A percentile compares a stretch with the other conserved stretches of the same genome.
These are phyloP conservation scores for Mycena crocata DNA, from an alignment of 768 basidiomycete genomes.

Conservation along the genomic window DNA sequence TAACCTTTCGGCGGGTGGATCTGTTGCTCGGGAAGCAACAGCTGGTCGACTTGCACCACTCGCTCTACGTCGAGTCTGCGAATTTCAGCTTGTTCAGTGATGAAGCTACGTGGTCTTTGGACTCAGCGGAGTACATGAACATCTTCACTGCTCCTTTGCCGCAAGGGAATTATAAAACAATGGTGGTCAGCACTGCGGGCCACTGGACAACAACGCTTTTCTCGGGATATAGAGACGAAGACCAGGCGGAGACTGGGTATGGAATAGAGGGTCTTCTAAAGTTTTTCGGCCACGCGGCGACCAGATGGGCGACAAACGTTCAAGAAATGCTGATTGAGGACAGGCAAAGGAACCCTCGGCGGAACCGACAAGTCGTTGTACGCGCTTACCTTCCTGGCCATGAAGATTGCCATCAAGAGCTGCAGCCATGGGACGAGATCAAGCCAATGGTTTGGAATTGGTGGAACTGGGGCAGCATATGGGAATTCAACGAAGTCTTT, in stretches of 20 bases:
- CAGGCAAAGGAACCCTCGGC: conserved; percentile 31
- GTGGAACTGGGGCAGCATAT: conserved; percentile 77
- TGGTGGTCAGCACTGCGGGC: conserved; percentile 73
- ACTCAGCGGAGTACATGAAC: conserved; percentile 64
- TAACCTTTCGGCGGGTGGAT: conserved; percentile 75
- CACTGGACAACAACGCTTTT: conserved; percentile 77
- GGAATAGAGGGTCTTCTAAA: conserved; percentile 66
- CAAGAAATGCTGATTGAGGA: conserved; percentile 57
- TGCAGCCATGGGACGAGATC: conserved; percentile 59
- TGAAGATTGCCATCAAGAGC: conserved; percentile 67
- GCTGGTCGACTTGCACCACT: conserved; percentile 57
- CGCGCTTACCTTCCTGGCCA: conserved; percentile 75
- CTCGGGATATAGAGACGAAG: conserved; percentile 43
- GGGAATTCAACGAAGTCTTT: conserved; percentile 67
- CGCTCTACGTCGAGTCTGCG: conserved; percentile 44
- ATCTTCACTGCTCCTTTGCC: conserved; percentile 51
- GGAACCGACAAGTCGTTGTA: conserved; percentile 61
- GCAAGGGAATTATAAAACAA: conserved; percentile 64
- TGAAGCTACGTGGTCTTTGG: conserved; percentile 65
- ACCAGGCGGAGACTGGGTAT: conserved; percentile 47
- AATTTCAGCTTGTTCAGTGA: conserved; percentile 64
- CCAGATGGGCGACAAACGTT: conserved; percentile 63
- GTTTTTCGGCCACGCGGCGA: conserved; percentile 71
- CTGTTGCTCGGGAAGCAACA: conserved; percentile 63
- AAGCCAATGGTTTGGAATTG: conserved; percentile 58